phyloP scores from a whole-genome alignment of 352 stramenopile species.

The Poterioochromonas sp. region DNA sequence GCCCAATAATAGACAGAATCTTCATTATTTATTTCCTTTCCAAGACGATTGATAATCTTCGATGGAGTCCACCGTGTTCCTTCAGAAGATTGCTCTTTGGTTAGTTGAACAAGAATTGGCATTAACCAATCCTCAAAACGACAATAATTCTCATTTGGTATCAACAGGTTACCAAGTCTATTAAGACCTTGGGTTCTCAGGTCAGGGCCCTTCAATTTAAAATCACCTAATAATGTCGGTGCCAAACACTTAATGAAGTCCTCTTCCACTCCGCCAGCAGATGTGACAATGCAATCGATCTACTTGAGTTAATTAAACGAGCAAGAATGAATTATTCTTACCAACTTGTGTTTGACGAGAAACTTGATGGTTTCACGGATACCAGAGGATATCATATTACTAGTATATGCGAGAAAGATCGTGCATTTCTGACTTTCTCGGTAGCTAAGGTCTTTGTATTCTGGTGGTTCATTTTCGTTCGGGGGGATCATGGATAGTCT shows the following conservation, averaged over 20 bases:
- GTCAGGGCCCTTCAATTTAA: constrained; percentile 69
- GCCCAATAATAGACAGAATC: constrained; percentile 98
- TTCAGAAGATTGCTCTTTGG: constrained; percentile 86
- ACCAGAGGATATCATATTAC: constrained; percentile 97
- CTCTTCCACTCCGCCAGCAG: constrained; percentile 76
- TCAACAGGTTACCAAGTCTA: constrained; percentile 98
- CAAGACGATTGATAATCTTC: constrained; percentile 85
- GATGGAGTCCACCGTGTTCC: constrained; percentile 86
- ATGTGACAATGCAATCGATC: constrained; percentile 90
- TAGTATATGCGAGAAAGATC: constrained; percentile 99
- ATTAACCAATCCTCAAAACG: constrained; percentile 87
- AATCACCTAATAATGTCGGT: constrained; percentile 95
- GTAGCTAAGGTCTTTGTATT: constrained; percentile 51
- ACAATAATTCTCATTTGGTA: constrained; percentile 99
- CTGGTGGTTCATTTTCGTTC: constrained; percentile 79
- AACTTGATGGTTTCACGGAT: constrained; percentile 95
- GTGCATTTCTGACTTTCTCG: constrained; percentile 72
- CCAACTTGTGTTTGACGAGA: constrained; percentile 93
- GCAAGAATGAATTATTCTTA: neutral
- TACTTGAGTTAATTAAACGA: neutral
- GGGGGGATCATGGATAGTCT: constrained; percentile 84
- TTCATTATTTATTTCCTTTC: constrained; percentile 94
- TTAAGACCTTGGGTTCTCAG: constrained; percentile 80
- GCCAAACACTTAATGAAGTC: constrained; percentile 99
- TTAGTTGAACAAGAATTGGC: constrained; percentile 93